Evolutionary conservation across 208 protist genomes (phyloP).

Genomic region (Endotrypanum monterogeii): DNA sequence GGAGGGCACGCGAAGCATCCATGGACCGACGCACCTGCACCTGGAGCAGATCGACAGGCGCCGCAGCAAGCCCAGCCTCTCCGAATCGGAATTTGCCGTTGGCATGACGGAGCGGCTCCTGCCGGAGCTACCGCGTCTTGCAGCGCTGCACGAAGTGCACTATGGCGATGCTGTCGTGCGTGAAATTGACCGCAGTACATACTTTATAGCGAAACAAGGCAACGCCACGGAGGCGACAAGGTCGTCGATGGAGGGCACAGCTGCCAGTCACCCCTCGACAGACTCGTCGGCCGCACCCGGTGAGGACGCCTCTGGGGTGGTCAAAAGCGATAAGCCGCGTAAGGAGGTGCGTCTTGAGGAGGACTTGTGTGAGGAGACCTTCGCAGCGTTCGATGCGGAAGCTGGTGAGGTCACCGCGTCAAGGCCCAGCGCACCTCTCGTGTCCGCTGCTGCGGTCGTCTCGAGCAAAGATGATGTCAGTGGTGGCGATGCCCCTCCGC

Average conservation of each 20-base stretch:
- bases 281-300: background rate
- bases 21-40: slow-evolving; percentile 22
- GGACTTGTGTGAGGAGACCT: slow-evolving; percentile 16
- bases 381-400: slow-evolving; percentile 29
- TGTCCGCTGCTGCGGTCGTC: background rate
- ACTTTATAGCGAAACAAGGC: slow-evolving; percentile 34
- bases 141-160: slow-evolving; percentile 83
- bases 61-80: slow-evolving; percentile 62
- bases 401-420: background rate
- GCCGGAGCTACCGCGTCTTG: slow-evolving; percentile 67
- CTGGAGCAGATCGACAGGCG: slow-evolving; percentile 68
- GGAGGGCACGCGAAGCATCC: background rate
- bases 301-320: background rate
- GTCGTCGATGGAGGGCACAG: background rate
- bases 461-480: background rate
- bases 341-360: slow-evolving; percentile 24
- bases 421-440: background rate
- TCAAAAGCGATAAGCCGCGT: slow-evolving; percentile 14
- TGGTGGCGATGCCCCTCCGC: background rate
- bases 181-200: slow-evolving; percentile 61
- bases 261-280: background rate
- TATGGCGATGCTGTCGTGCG: slow-evolving; percentile 78
- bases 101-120: slow-evolving; percentile 84
- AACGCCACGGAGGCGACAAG: background rate
- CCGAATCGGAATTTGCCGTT: slow-evolving; percentile 70